phyloP scores from a whole-genome alignment of 306 rosid species.

The Oemleria cerasiformis region DNA sequence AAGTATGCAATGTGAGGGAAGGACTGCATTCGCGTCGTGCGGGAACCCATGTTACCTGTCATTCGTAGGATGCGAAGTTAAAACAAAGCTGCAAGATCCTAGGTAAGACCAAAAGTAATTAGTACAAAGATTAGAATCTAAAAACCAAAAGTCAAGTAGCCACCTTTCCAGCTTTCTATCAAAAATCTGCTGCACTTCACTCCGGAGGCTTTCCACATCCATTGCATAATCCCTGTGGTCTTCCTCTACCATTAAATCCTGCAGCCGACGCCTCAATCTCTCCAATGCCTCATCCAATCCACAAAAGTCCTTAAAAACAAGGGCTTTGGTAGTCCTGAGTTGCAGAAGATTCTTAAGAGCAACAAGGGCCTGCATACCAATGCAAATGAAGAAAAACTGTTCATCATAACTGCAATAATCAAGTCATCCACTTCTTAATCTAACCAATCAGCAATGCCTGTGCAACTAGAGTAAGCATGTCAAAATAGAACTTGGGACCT shows the following conservation, averaged over 20 bases:
- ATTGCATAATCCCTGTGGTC: conserved; percentile 55
- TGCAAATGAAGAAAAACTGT: neutral
- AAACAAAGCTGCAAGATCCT: neutral
- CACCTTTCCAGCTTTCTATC: conserved; percentile 46
- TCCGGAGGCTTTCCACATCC: conserved; percentile 68
- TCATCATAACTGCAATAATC: neutral
- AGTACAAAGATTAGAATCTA: neutral
- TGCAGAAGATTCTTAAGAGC: conserved; percentile 69
- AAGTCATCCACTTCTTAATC: neutral
- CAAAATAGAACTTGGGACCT: neutral
- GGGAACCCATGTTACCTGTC: conserved; percentile 12
- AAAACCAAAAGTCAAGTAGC: conserved; percentile 11
- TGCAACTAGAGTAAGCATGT: neutral
- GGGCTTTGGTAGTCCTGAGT: conserved; percentile 57
- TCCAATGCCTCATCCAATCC: conserved; percentile 67
- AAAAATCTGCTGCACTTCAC: conserved; percentile 64
- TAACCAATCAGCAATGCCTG: neutral
- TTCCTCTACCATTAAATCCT: conserved; percentile 52
- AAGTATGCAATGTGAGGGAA: neutral
- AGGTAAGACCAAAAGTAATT: neutral
- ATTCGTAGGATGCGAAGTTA: neutral
- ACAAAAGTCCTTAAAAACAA: conserved; percentile 57
- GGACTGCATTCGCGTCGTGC: conserved; percentile 11
- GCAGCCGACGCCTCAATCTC: conserved; percentile 54
- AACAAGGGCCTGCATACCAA: conserved; percentile 54